Evolutionary conservation across 148 eudicot species (phyloP).

Genomic region (Talinum fruticosum): DNA sequence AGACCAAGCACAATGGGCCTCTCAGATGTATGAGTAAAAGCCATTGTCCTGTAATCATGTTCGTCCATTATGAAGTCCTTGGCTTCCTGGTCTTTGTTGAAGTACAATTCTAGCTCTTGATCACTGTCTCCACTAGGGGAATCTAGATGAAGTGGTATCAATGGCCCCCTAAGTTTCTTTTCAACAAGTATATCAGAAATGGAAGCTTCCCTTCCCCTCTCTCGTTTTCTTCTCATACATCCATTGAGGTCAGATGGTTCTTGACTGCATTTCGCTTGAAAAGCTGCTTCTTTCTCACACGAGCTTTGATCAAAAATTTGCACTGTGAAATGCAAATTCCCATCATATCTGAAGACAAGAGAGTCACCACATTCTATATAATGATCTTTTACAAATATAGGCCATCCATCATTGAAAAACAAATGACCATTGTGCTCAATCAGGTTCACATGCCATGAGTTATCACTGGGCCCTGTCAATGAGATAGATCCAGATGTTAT

Average conservation of each 20-base stretch:
- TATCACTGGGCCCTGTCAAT: slow-evolving; percentile 82
- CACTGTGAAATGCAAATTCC: slow-evolving; percentile 62
- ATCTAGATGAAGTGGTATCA: slow-evolving; percentile 35
- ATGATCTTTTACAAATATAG: slow-evolving; percentile 69
- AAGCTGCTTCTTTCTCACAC: slow-evolving; percentile 84
- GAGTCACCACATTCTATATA: slow-evolving; percentile 65
- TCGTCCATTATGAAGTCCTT: slow-evolving; percentile 23
- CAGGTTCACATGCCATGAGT: slow-evolving; percentile 62
- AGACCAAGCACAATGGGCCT: slow-evolving; percentile 36
- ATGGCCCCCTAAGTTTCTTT: slow-evolving; percentile 50
- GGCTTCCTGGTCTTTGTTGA: slow-evolving; percentile 17
- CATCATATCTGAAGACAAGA: slow-evolving; percentile 74
- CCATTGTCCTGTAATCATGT: slow-evolving; percentile 20
- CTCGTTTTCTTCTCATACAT: slow-evolving; percentile 46
- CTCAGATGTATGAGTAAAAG: slow-evolving; percentile 26
- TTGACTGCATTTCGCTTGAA: slow-evolving; percentile 60
- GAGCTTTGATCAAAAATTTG: slow-evolving; percentile 74
- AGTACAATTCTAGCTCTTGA: not conserved
- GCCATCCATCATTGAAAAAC: slow-evolving; percentile 70
- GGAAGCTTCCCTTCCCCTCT: slow-evolving; percentile 32
- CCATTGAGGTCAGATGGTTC: slow-evolving; percentile 24
- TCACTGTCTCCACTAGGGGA: slow-evolving; percentile 24
- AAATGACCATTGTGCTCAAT: slow-evolving; percentile 44
- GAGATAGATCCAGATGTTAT: slow-evolving; percentile 45
- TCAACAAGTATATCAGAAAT: slow-evolving; percentile 28